Percentiles rank a stretch among this genome's conserved stretches.
These are phyloP conservation scores for Edaphochlamys debaryana DNA, from an alignment of 139 green algal genomes.

Conservation along the genomic window DNA sequence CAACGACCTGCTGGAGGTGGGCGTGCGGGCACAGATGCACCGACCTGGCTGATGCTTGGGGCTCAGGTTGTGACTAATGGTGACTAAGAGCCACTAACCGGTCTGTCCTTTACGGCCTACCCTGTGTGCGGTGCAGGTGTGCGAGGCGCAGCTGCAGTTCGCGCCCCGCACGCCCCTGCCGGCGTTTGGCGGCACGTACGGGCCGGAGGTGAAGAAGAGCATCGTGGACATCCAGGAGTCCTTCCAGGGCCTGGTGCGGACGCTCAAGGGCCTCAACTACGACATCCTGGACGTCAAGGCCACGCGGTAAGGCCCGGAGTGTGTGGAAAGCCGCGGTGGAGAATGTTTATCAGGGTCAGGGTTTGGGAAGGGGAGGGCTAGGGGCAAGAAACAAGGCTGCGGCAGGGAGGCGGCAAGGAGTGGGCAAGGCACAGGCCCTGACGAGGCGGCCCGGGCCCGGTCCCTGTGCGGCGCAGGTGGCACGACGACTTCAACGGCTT, in stretches of 20 bases:
- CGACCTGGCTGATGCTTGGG: not conserved
- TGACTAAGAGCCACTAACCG: too few species aligned
- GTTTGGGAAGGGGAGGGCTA: too few species aligned
- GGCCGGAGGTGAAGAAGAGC: constrained; percentile 80
- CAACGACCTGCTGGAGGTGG: constrained; percentile 84
- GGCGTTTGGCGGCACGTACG: constrained; percentile 82
- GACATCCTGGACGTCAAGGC: constrained; percentile 88
- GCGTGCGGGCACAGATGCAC: not conserved
- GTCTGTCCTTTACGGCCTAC: too few species aligned
- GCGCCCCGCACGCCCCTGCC: constrained; percentile 71
- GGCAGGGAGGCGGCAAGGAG: too few species aligned
- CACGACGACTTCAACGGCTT: constrained; percentile 93
- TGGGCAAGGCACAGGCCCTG: too few species aligned
- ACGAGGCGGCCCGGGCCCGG: too few species aligned
- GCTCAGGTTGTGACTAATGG: too few species aligned
- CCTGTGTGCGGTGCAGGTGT: too few species aligned
- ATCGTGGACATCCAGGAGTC: constrained; percentile 83
- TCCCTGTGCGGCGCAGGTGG: too few species aligned
- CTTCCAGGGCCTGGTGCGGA: constrained; percentile 73
- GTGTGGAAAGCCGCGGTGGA: too few species aligned
- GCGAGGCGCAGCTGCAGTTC: constrained; percentile 90
- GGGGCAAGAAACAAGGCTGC: too few species aligned
- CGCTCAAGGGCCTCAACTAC: constrained; percentile 72
- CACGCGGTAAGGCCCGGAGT: constrained; percentile 60
- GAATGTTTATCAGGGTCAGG: too few species aligned